Conservation (phyloP, 1,284 basidiomycete species). For the Coniophora puteana region DNA sequence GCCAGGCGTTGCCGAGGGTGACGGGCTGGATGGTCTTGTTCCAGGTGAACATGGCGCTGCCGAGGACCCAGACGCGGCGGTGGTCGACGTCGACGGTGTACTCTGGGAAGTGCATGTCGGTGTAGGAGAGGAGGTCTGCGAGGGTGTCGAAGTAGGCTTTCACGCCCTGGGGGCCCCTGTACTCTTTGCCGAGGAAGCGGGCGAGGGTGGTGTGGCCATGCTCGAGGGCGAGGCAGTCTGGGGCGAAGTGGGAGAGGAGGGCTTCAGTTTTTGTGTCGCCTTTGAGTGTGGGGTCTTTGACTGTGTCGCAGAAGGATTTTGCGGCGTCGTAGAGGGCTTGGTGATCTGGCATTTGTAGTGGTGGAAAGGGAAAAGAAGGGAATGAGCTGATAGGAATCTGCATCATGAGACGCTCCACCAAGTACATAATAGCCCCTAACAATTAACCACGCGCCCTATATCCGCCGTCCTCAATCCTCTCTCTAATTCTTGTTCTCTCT, state of each 20-base stretch:
- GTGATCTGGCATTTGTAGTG: slow-evolving; percentile 1
- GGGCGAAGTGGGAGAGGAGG: slow-evolving; percentile 51
- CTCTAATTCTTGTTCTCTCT: slow-evolving; percentile 1
- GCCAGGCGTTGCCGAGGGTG: slow-evolving; percentile 53
- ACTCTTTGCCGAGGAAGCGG: slow-evolving; percentile 54
- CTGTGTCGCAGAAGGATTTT: slow-evolving; percentile 44
- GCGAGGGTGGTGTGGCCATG: slow-evolving; percentile 53
- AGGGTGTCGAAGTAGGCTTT: slow-evolving; percentile 49
- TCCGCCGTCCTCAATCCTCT: too few species aligned
- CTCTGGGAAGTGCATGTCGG: slow-evolving; percentile 38
- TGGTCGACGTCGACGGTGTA: slow-evolving; percentile 36
- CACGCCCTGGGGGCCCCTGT: slow-evolving; percentile 41
- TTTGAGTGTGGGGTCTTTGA: slow-evolving; percentile 48
- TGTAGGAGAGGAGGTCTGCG: slow-evolving; percentile 36
- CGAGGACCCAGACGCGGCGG: slow-evolving; percentile 50
- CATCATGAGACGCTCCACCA: too few species aligned
- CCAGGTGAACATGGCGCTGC: slow-evolving; percentile 56
- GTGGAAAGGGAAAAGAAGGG: neutral
- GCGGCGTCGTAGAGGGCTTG: slow-evolving; percentile 30
- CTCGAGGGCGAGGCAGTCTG: slow-evolving; percentile 44
- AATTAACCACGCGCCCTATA: too few species aligned
- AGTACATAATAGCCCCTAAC: too few species aligned
- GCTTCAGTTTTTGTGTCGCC: slow-evolving; percentile 33
- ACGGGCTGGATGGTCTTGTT: slow-evolving; percentile 32
- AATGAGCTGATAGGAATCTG: too few species aligned